Conservation (phyloP, 2,329 filamentous ascomycete genomes). For the Xylariomycetidae sp. region DNA sequence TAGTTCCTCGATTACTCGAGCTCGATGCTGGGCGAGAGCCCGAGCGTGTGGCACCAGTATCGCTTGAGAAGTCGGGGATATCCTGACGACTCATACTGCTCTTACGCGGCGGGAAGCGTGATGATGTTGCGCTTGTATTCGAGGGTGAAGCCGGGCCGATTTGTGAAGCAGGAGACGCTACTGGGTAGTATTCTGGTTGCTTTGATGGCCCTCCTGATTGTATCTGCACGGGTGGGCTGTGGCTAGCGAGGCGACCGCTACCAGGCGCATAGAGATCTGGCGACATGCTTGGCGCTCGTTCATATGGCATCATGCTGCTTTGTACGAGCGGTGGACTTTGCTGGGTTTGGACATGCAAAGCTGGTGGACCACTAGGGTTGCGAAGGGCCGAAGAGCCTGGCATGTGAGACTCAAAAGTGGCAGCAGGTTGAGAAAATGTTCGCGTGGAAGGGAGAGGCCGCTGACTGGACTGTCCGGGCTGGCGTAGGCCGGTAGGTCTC, state of each 20-base stretch:
- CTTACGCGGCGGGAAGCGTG: conserved; percentile 55
- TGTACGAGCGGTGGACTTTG: too few relatives aligned
- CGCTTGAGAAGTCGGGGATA: conserved; percentile 23
- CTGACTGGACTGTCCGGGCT: conserved; percentile 30
- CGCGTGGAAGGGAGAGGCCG: conserved; percentile 19
- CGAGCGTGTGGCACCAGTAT: too few relatives aligned
- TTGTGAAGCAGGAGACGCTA: conserved; percentile 13
- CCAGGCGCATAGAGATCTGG: too few relatives aligned
- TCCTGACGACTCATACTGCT: conserved; percentile 53
- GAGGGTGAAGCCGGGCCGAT: conserved; percentile 17
- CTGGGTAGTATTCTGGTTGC: conserved; percentile 4
- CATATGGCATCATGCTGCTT: too few relatives aligned
- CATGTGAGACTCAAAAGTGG: conserved; percentile 10
- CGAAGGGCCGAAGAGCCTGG: conserved; percentile 15
- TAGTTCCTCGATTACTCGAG: conserved; percentile 22
- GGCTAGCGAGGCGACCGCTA: too few relatives aligned
- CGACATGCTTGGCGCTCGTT: too few relatives aligned
- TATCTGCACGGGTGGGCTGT: not conserved
- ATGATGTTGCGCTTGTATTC: conserved; percentile 25
- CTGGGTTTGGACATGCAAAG: conserved; percentile 27
- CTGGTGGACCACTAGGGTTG: conserved; percentile 22
- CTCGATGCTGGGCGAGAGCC: conserved; percentile 25
- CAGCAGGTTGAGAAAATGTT: conserved; percentile 20
- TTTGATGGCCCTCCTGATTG: conserved; percentile 2
- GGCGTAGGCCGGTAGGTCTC: conserved; percentile 38